Evolutionary conservation across 163 green algal species (phyloP).

Genomic region (Volvox carteri): DNA sequence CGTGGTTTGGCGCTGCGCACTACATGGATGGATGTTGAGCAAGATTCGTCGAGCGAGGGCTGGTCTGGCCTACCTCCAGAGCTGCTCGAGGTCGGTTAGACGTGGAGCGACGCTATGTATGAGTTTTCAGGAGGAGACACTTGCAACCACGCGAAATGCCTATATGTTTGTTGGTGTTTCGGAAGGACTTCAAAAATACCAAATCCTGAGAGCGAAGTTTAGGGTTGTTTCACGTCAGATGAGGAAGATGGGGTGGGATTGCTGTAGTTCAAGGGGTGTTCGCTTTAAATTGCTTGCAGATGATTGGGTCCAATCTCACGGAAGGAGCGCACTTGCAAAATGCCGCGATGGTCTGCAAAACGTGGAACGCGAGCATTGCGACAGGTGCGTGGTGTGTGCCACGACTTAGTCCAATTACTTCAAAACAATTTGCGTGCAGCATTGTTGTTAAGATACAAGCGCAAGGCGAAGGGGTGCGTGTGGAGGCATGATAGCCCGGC

Average conservation of each 20-base stretch:
- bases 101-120: neutral
- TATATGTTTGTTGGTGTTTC: too few relatives aligned
- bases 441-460: too few relatives aligned
- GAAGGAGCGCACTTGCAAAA: constrained; percentile 23
- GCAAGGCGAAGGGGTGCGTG: too few relatives aligned
- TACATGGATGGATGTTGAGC: neutral
- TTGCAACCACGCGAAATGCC: too few relatives aligned
- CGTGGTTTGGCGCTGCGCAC: neutral
- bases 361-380: constrained; percentile 18
- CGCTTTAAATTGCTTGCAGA: constrained; percentile 3
- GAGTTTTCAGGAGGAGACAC: neutral
- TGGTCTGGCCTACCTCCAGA: constrained; percentile 38
- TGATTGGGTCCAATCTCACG: constrained; percentile 23
- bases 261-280: neutral
- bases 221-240: neutral
- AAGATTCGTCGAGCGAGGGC: neutral
- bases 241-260: neutral
- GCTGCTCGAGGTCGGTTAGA: constrained; percentile 25
- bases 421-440: too few relatives aligned
- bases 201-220: neutral
- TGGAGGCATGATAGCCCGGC: too few relatives aligned
- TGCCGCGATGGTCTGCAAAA: constrained; percentile 42
- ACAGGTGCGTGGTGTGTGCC: constrained; percentile 4
- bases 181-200: too few relatives aligned
- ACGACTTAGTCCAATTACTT: too few relatives aligned